Base-by-base conservation (phyloP, 2,329 filamentous ascomycete species). In the Penicillium sp. region DNA sequence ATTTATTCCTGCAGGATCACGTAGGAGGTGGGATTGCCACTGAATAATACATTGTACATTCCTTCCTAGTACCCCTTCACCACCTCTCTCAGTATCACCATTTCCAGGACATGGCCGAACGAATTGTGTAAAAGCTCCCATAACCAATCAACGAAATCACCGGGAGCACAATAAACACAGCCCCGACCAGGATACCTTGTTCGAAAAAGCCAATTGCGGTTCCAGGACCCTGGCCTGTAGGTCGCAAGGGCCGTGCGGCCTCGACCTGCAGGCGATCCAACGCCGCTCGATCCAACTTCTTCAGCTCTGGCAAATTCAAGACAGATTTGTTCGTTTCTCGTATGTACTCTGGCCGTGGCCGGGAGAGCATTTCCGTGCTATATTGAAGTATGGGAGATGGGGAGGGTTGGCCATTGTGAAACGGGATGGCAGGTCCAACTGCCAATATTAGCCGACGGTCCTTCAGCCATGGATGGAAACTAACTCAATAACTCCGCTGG, bases 201-300 rank as follows among this genome's bases (percentile, higher is more conserved):
- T 58, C 56, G 30, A 51, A 58, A n/a, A 58, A 58, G 15, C 56
- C 56, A 19, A 51, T 50, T 3, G 45, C 30, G 8, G 46, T 58
- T 44, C 46, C 56, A 5, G 46, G 56, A 17, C 56, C 46, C 30
- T 58, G 56, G 4, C 56, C 46, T 15, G 46, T 51, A 5, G 47
- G 19, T 8, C 19, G 23, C n/a, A 58, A 35, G 9, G 46, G 47
- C 21, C 30, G 30, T 29, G 23, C 23, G 15, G 23, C 31, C 31
- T 35, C 23, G 11, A 23, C 29, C 23, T 29, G n/a, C 48, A 50
- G n/a, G 23, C 23, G 48, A 17, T 50, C 19, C n/a, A 50, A 23
- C n/a, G 48, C 48, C 3, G 48, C n/a, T 5, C 15, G 48, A 50
- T 29, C 23, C 2, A 23, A 17, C 48, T 23, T 6, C 48, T 23